Base-by-base conservation (phyloP, 2,329 filamentous ascomycete genomes). In the Chrysosporium queenslandicum region DNA sequence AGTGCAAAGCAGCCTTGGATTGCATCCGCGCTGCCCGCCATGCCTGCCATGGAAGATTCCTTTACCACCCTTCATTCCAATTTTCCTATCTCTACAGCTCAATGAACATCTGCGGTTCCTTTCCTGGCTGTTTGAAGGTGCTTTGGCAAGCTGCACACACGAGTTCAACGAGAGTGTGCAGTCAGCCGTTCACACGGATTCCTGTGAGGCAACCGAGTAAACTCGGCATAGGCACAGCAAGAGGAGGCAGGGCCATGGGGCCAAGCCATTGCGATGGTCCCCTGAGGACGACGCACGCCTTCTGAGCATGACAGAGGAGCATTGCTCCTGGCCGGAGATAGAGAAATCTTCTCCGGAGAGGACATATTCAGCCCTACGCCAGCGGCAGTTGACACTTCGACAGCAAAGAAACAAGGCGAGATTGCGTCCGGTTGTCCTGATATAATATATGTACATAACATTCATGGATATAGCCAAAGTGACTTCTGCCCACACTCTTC, bases 291-390 rank as follows among this genome's bases (percentile, higher is more conserved):
- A 52, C 20, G 41, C 29, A 52, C 18, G 14, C 4, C 50, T 52
- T 9, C 30, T 45, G 30, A 39, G 20, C 30, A 52, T 52, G 41
- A n/a, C 46, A 23, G 16, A 45, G 40, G 29, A 39, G 25, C 41
- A 5, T 41, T 11, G 29, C 12, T 32, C 41, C 50, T 46, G 41
- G 32, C 14, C 30, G 3, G 42, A 52, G 41, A 21, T 52, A 20
- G 42, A 52, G 30, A 52, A 34, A 3, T 52, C 41, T 52, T 46
- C 46, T 40, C 18, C 21, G 25, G 41, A 4, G 25, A 52, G 50
- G n/a, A 37, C 30, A 4, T 41, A 46, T 39, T 46, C 21, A 12
- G 25, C 18, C 2, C 37, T 40, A 20, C 37, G 20, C 37, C 37
- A 40, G 37, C 16, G 4, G 37, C 8, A 18, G 18, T 40, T 20